phyloP scores from a whole-genome alignment of 495 filamentous ascomycete species.

The Penicillium herquei region DNA sequence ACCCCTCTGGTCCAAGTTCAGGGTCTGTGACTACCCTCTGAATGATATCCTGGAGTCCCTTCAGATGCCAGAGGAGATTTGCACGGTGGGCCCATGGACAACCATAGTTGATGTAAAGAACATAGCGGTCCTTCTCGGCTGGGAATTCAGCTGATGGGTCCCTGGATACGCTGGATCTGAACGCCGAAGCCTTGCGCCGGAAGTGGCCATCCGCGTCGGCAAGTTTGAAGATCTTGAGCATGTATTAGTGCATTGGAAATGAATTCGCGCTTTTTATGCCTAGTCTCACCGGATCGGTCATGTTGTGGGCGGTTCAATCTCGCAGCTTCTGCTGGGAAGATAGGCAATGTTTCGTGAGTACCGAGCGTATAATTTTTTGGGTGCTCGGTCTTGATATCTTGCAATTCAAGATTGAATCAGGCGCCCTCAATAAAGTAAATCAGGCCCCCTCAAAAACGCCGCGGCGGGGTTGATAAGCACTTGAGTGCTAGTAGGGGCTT shows the following conservation, averaged over 20 bases:
- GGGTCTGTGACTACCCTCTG: slow-evolving; percentile 67
- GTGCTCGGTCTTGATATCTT: no score
- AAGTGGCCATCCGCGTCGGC: slow-evolving; percentile 52
- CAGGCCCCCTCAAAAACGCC: no score
- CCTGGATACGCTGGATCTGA: slow-evolving; percentile 51
- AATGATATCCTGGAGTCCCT: slow-evolving; percentile 73
- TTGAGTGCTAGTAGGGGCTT: no score
- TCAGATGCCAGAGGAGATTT: slow-evolving; percentile 72
- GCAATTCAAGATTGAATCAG: no score
- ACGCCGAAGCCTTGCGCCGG: slow-evolving; percentile 43
- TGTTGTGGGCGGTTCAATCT: neutral
- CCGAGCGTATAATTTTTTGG: no score
- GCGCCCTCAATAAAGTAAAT: no score
- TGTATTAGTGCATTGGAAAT: slow-evolving; percentile 5
- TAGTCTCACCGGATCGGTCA: slow-evolving; percentile 9
- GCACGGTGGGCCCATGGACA: slow-evolving; percentile 86
- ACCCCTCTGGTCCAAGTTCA: slow-evolving; percentile 63
- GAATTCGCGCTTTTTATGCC: neutral
- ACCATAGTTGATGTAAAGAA: slow-evolving; percentile 71
- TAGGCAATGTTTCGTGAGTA: no score
- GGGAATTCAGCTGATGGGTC: slow-evolving; percentile 62
- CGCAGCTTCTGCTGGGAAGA: no score
- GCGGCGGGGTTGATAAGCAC: no score
- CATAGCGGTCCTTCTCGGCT: slow-evolving; percentile 72
- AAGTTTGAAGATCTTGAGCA: slow-evolving; percentile 29